Percentiles rank a stretch among this genome's conserved stretches.
Conservation (phyloP, 805 yeast genomes). For the Priceomyces melissophilus region DNA sequence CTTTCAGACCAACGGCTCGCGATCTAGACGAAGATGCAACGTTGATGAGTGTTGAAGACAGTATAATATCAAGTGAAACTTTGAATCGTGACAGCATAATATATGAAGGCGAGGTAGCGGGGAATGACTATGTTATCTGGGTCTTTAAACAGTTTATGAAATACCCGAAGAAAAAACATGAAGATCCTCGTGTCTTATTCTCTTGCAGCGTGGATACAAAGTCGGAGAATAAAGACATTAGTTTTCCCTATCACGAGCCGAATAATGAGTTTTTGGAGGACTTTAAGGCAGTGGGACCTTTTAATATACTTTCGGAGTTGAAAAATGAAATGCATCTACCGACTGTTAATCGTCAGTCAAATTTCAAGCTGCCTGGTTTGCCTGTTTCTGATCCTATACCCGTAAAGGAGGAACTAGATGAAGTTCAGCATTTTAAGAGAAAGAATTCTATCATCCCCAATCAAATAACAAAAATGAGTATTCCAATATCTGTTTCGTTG, state of each 20-base stretch:
- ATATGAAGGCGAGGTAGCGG: slow-evolving; percentile 9
- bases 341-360: not conserved
- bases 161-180: slow-evolving; percentile 29
- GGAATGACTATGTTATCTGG: slow-evolving; percentile 20
- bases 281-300: slow-evolving; percentile 14
- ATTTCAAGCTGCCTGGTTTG: not conserved
- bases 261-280: slow-evolving; percentile 11
- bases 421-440: not conserved
- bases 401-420: not conserved
- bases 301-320: slow-evolving; percentile 15
- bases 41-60: slow-evolving; percentile 2
- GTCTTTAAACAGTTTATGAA: slow-evolving; percentile 24
- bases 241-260: not conserved
- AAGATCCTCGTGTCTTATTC: slow-evolving; percentile 22
- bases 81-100: slow-evolving; percentile 8
- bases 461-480: slow-evolving; percentile 9
- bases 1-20: not conserved
- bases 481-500: slow-evolving; percentile 37
- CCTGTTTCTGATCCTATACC: not conserved
- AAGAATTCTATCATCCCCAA: not conserved
- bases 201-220: slow-evolving; percentile 16
- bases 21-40: not conserved
- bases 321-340: slow-evolving; percentile 8
- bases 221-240: not conserved
- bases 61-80: slow-evolving; percentile 5